Evolutionary conservation across 208 protist genomes (phyloP).

Genomic region (Vickermania spadyakhi): DNA sequence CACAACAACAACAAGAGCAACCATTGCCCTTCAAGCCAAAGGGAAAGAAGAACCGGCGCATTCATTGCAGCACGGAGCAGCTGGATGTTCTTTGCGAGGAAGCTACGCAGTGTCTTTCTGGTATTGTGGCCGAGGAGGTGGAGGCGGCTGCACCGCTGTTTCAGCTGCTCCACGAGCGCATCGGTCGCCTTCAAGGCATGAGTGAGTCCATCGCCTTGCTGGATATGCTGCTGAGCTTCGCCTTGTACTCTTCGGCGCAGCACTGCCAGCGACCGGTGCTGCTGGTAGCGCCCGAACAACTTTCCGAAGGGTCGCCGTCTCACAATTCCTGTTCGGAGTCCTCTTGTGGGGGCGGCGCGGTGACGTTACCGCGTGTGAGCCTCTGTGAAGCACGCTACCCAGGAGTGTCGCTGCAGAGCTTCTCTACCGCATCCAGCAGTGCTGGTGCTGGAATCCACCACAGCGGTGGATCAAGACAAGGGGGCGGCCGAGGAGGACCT

Average conservation of each 20-base stretch:
- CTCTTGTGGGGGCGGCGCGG: too few species aligned
- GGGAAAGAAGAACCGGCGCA: constrained; percentile 10
- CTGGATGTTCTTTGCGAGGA: constrained; percentile 52
- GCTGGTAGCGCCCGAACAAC: not conserved
- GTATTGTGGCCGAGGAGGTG: constrained; percentile 58
- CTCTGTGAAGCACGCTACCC: not conserved
- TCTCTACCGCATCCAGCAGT: not conserved
- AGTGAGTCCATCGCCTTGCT: constrained; percentile 83
- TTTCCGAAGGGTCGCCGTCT: not conserved
- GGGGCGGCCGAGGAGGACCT: not conserved
- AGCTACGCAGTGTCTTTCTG: constrained; percentile 38
- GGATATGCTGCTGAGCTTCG: constrained; percentile 76
- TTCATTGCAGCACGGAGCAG: constrained; percentile 70
- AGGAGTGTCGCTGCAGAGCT: not conserved
- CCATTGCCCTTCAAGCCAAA: not conserved
- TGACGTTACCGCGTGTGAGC: not conserved
- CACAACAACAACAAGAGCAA: not conserved
- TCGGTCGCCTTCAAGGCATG: constrained; percentile 75
- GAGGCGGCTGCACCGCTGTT: constrained; percentile 44
- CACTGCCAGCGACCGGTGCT: constrained; percentile 31
- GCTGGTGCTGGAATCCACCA: too few species aligned
- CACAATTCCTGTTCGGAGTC: too few species aligned
- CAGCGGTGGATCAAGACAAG: not conserved
- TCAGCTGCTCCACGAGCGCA: constrained; percentile 29
- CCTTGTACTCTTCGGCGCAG: constrained; percentile 36